Evolutionary conservation across 2,329 filamentous ascomycete species (phyloP), one percentile per base, ranked within the genome.

Genomic region (Chaetomiaceae sp.): DNA sequence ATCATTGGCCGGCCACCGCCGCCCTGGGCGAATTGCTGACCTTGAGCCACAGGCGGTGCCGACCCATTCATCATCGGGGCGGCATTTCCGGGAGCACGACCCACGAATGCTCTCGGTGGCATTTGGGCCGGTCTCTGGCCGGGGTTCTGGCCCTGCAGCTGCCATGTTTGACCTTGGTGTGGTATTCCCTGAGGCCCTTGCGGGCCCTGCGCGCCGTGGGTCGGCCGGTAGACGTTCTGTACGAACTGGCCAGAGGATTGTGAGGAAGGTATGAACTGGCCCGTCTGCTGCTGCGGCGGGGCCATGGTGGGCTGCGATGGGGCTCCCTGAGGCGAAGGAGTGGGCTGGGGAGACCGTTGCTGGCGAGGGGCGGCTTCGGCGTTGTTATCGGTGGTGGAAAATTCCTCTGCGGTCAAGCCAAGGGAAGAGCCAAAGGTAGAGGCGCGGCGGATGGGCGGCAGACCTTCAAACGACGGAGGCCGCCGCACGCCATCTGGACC

Each of bases 361-460:
- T 54, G 49, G 9, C 43, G 46, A 13, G 58, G 2, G 20, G 38
- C n/a, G 13, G 20, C 38, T n/a, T 51, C 44, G 13, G 32, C 13
- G 7, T 37, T 49, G 56, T 48, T 53, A 43, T 46, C 44, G 42
- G 20, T 40, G 33, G 54, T n/a, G 21, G 48, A 55, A 38, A 56
- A 54, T 21, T 56, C 54, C 18, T 59, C 51, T 25, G 60, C 54
- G 33, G 53, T 58, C 21, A 56, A 55, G 68, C 71, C 32, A 65
- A 77, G 59, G 16, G 62, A 64, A 29, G 74, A 61, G 37, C 76
- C 76, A 64, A 85, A 80, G 3, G 78, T 79, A 14, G 81, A 84
- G 13, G 73, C 75, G 29, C 79, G 73, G 41, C 79, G 74, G 53
- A 85, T 82, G 1, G 79, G 79, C 3, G 82, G 81, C 33, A 85